These are phyloP conservation scores for Solanum chilense DNA, from an alignment of 257 asterid species.

Conservation along the genomic window DNA sequence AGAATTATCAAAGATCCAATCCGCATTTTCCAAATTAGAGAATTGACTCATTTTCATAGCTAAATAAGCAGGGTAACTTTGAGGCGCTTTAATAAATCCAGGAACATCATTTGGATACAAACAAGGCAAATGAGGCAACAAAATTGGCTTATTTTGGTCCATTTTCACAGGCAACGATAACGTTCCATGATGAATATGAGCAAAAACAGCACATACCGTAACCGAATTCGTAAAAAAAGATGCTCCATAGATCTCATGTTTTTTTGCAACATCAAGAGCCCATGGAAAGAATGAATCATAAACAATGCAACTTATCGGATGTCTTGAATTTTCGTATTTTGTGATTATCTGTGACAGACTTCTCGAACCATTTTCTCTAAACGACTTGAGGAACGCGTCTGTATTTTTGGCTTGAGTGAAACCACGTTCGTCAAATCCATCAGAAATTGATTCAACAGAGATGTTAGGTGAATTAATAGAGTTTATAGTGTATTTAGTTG, in stretches of 20 bases:
- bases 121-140: slow-evolving; percentile 53
- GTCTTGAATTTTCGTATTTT: slow-evolving; percentile 6
- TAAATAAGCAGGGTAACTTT: slow-evolving; percentile 20
- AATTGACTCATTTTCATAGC: neutral
- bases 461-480: slow-evolving; percentile 27
- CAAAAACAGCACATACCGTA: slow-evolving; percentile 39
- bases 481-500: slow-evolving; percentile 34
- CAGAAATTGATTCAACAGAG: slow-evolving; percentile 41
- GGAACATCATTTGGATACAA: slow-evolving; percentile 38
- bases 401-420: slow-evolving; percentile 9
- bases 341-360: slow-evolving; percentile 25
- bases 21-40: neutral
- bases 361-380: slow-evolving; percentile 37
- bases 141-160: slow-evolving; percentile 12
- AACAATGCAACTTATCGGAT: slow-evolving; percentile 32
- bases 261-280: neutral
- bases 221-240: neutral
- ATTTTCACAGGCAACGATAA: slow-evolving; percentile 11
- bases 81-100: slow-evolving; percentile 36
- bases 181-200: slow-evolving; percentile 8
- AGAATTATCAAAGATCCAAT: slow-evolving; percentile 5
- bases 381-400: slow-evolving; percentile 19
- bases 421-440: slow-evolving; percentile 44
- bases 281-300: slow-evolving; percentile 58
- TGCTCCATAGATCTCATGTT: neutral